These are phyloP conservation scores for Podila epicladia DNA, from an alignment of 192 early-diverging fungal genomes.

Conservation along the genomic window DNA sequence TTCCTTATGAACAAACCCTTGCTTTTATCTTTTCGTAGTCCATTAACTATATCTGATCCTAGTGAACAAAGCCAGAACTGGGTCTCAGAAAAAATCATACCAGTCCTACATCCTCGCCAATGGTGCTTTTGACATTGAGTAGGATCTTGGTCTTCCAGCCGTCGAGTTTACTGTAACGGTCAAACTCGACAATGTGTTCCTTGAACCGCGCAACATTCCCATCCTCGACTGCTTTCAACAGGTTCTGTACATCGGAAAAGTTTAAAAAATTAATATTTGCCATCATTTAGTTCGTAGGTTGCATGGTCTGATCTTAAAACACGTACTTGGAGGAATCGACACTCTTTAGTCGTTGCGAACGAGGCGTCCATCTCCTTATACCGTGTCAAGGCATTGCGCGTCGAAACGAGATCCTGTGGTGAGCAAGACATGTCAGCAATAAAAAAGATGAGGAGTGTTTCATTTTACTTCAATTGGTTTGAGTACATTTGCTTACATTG, in stretches of 20 bases:
- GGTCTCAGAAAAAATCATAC: too few relatives aligned
- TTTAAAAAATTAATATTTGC: background rate
- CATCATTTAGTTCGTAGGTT: background rate
- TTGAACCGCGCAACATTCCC: conserved; percentile 88
- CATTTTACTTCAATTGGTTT: background rate
- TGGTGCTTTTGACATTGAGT: conserved; percentile 86
- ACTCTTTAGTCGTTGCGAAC: conserved; percentile 88
- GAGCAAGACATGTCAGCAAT: background rate
- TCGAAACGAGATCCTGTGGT: conserved; percentile 77
- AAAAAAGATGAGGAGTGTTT: background rate
- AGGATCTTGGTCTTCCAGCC: conserved; percentile 96
- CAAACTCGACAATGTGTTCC: conserved; percentile 81
- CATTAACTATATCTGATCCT: too few relatives aligned
- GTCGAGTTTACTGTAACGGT: conserved; percentile 91
- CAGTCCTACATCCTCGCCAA: conserved; percentile 62
- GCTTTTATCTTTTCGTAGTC: too few relatives aligned
- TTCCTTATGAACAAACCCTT: too few relatives aligned
- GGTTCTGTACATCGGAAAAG: conserved; percentile 48
- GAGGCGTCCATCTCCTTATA: conserved; percentile 90
- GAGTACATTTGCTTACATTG: conserved; percentile 56
- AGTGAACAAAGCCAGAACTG: too few relatives aligned
- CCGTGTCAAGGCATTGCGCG: conserved; percentile 76
- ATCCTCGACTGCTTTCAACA: conserved; percentile 78
- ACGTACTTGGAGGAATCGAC: conserved; percentile 71
- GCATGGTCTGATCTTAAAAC: background rate